phyloP scores from a whole-genome alignment of 129 eudicot genomes.

The Centella asiatica region DNA sequence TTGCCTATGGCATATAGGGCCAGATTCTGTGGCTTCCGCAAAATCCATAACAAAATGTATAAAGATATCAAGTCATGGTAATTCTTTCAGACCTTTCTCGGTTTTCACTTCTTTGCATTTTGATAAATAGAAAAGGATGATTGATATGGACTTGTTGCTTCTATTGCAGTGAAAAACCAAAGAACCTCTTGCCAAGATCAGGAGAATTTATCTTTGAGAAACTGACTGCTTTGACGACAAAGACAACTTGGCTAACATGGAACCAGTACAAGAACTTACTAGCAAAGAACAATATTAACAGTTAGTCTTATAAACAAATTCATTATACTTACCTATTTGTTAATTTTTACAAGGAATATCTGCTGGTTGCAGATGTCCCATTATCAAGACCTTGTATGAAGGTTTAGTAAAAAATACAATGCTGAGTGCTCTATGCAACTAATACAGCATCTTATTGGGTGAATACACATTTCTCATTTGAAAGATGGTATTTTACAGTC shows the following conservation, averaged over 20 bases:
- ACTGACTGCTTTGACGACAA: conserved; percentile 15
- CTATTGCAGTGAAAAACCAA: conserved; percentile 48
- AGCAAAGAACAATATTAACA: background rate
- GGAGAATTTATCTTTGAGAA: conserved; percentile 22
- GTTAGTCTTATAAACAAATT: background rate
- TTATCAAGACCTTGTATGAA: background rate
- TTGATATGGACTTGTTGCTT: background rate
- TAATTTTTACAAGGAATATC: background rate
- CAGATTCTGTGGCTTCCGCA: conserved; percentile 55
- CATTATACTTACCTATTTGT: background rate
- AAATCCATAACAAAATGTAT: conserved; percentile 60
- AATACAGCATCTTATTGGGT: background rate
- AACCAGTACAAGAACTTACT: conserved; percentile 20
- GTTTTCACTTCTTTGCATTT: background rate
- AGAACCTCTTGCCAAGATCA: conserved; percentile 19
- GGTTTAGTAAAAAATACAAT: background rate
- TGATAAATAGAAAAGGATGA: background rate
- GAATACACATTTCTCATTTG: background rate
- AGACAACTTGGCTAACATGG: conserved; percentile 28
- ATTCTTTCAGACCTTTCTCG: background rate
- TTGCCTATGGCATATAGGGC: conserved; percentile 25
- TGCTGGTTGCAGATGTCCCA: background rate
- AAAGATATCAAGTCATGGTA: conserved; percentile 77
- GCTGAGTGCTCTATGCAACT: background rate
- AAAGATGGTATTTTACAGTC: too few species aligned